Evolutionary conservation across 306 rosid species (phyloP).

Genomic region (Quercus aquifolioides): DNA sequence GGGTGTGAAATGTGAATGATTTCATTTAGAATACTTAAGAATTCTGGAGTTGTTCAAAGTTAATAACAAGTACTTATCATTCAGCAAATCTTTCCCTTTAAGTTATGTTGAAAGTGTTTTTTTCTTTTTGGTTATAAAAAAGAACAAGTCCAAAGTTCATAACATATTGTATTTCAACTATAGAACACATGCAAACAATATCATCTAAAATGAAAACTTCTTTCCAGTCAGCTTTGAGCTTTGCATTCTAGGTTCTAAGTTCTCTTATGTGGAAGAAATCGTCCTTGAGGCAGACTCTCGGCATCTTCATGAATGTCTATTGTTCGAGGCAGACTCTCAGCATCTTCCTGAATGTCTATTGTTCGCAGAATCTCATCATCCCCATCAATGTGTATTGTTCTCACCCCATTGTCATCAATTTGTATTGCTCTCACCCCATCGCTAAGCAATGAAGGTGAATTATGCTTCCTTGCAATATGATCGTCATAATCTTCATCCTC

Average conservation of each 20-base stretch:
- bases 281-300: neutral
- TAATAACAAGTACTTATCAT: too few species aligned
- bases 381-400: neutral
- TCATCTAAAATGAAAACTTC: too few species aligned
- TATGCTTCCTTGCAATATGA: constrained; percentile 4
- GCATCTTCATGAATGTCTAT: neutral
- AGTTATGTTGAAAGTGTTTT: too few species aligned
- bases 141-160: neutral
- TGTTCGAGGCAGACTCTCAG: neutral
- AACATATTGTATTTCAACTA: neutral
- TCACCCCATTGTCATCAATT: neutral
- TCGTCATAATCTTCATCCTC: constrained; percentile 1
- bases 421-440: neutral
- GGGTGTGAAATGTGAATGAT: too few species aligned
- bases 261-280: neutral
- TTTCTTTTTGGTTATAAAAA: too few species aligned
- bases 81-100: too few species aligned
- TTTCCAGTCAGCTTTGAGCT: too few species aligned
- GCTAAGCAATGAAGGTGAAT: neutral
- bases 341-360: neutral
- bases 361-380: neutral
- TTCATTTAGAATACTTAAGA: neutral
- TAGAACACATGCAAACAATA: neutral
- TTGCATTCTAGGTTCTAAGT: neutral
- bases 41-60: neutral